Conservation (phyloP, 345 rosid species). For the Eucalyptus cloeziana region DNA sequence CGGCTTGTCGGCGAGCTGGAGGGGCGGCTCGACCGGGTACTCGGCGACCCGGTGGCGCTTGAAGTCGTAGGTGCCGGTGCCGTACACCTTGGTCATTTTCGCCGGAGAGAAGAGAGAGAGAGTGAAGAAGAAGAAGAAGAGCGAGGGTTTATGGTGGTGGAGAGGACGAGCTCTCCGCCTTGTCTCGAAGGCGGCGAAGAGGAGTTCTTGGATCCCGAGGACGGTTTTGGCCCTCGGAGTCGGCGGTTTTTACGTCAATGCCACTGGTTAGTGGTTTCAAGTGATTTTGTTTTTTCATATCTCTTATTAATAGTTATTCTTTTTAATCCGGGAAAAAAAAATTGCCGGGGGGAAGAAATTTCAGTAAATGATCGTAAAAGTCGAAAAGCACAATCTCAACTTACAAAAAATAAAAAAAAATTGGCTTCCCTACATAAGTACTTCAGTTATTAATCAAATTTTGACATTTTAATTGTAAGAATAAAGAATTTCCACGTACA, state of each 20-base stretch:
- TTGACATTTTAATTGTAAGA: too few species aligned
- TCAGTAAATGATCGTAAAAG: neutral
- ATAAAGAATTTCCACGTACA: too few species aligned
- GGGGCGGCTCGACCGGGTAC: conserved; percentile 58
- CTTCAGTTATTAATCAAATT: rapidly evolving
- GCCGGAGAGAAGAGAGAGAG: neutral
- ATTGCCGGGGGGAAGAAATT: neutral
- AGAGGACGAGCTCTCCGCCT: neutral
- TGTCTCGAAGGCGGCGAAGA: neutral
- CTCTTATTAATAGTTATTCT: neutral
- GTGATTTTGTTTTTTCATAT: neutral
- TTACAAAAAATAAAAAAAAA: neutral
- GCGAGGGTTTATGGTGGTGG: neutral
- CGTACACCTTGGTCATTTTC: conserved; percentile 76
- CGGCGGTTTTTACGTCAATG: neutral
- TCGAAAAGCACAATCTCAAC: neutral
- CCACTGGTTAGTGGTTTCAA: neutral
- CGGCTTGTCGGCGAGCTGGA: conserved; percentile 31
- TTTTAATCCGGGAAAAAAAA: neutral
- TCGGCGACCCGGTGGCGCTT: conserved; percentile 98
- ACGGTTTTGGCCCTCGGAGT: neutral
- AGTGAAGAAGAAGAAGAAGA: neutral
- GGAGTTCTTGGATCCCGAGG: neutral
- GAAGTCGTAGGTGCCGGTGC: conserved; percentile 94
- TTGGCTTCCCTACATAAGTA: rapidly evolving